Evolutionary conservation across 2,329 filamentous ascomycete species (phyloP), one percentile per base, ranked within the genome.

Genomic region (Acrodontium crateriforme): DNA sequence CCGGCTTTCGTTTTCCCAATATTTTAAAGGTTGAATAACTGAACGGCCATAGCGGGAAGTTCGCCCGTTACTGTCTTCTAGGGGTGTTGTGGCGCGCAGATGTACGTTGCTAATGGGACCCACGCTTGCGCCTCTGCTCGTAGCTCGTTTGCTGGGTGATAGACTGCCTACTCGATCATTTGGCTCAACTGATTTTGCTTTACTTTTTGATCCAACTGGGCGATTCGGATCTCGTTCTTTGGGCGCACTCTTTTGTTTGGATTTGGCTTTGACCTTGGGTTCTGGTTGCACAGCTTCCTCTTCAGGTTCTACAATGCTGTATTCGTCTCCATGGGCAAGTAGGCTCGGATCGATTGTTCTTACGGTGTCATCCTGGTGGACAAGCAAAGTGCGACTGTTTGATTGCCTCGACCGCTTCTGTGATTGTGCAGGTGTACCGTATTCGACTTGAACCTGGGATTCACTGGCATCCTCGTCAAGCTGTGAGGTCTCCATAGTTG

Each of bases 1-100:
- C 25, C 78, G 71, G 29, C 70, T 71, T 50, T 95, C 87, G 40
- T 84, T 84, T 44, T 74, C 74, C 87, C 87, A 95, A 50, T 69
- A 92, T 15, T 81, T 73, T 18, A 94, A 57, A 1, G 85, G 89
- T 35, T 72, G 71, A 36, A 82, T 75, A 7, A 80, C 82, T 28
- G 73, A 71, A 31, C 89, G 72, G 2, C 83, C 85, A 9, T 78
- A 87, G 29, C 83, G 74, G n/a, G 68, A 69, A 27, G 76, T 80
- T 24, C 64, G 68, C 16, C 63, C 62, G 36, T 69, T 60, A 15
- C 56, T 60, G 29, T 73, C 64, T 21, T 55, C 52, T 9, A 46
- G 45, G 5, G 55, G 55, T 13, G 55, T 58, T 16, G 40, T 44
- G 9, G 52, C 46, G 24, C 55, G 54, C 5, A 56, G 40, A 23